Base-by-base conservation (phyloP, 169 alveolate genomes). In the Neospora caninum region DNA sequence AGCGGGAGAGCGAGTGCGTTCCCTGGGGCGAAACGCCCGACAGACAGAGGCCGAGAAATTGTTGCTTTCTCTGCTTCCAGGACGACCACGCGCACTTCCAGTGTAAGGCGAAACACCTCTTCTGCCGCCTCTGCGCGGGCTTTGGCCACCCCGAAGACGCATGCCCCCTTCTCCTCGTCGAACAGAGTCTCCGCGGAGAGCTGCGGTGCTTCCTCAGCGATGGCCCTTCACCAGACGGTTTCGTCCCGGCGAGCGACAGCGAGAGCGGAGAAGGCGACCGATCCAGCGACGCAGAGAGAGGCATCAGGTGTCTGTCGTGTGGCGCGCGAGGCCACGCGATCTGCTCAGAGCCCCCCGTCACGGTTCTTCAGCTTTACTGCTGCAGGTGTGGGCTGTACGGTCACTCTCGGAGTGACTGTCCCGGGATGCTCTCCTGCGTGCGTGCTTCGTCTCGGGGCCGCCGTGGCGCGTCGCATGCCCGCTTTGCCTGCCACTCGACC, bases 71-170 rank as follows among this genome's bases (percentile, higher is more conserved):
- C n/a, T 64, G 73, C 20, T 64, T 64, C n/a, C 34, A 22, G 20
- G 73, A 64, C 25, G 73, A 64, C n/a, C 73, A 64, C 73, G 25
- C 73, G 25, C 34, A 4, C 1, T 22, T 27, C 34, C 34, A 16
- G 73, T 64, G 73, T 29, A 64, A 7, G 25, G n/a, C 25, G 34
- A 64, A 64, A 29, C 73, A 64, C 31, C 31, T 64, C n/a, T 64
- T 64, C 31, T 64, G 73, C n/a, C 73, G 73, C 25, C 73, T 64
- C 73, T 64, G 73, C 73, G 73, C 73, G 73, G 73, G 73, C 31
- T 64, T 22, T 27, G 73, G 73, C n/a, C 73, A 64, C 31, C n/a
- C 73, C 34, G 73, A 64, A 64, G 73, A 64, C 16, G 25, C 73
- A 4, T 64, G 73, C 20, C 73, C 73, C 31, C 73, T 64, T 7